Conservation (phyloP, 2,329 filamentous ascomycete genomes). For the Fusarium foetens region DNA sequence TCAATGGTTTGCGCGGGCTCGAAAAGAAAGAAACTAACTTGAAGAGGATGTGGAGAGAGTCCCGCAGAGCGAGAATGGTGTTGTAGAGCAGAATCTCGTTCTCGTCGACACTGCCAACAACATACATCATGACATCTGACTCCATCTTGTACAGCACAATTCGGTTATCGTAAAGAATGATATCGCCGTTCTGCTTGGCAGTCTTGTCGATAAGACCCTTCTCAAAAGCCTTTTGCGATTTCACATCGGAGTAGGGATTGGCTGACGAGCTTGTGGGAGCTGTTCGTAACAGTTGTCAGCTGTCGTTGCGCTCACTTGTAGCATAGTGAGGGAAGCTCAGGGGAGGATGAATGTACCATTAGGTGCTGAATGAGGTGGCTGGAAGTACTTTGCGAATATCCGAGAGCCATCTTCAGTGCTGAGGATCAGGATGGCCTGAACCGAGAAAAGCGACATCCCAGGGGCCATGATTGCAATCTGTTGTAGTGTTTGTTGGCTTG, state of each 20-base stretch:
- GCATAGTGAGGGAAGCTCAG: slow-evolving; percentile 25
- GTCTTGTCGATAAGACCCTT: slow-evolving; percentile 97
- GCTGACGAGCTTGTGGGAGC: slow-evolving; percentile 60
- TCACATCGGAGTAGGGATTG: slow-evolving; percentile 87
- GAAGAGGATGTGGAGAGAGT: slow-evolving; percentile 89
- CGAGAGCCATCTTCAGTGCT: slow-evolving; percentile 88
- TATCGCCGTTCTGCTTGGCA: slow-evolving; percentile 92
- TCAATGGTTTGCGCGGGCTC: not conserved
- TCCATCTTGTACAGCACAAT: slow-evolving; percentile 98
- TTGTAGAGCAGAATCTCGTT: slow-evolving; percentile 98
- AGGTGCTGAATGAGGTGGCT: slow-evolving; percentile 64
- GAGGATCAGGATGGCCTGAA: slow-evolving; percentile 82
- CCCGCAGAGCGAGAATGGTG: slow-evolving; percentile 88
- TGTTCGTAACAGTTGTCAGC: slow-evolving; percentile 43
- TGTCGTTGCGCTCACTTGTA: slow-evolving; percentile 39
- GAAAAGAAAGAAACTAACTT: slow-evolving; percentile 69
- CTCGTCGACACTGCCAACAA: slow-evolving; percentile 90
- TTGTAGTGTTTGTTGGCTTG: slow-evolving; percentile 32
- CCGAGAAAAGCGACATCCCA: slow-evolving; percentile 78
- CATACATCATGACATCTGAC: slow-evolving; percentile 95
- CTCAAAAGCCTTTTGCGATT: slow-evolving; percentile 96
- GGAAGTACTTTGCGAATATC: slow-evolving; percentile 95
- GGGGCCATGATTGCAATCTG: slow-evolving; percentile 68
- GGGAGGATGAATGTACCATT: slow-evolving; percentile 46
- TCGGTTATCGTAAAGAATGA: slow-evolving; percentile 96